These are phyloP conservation scores for Setaria viridis DNA, from an alignment of 202 grass and related monocot genomes.

Conservation along the genomic window DNA sequence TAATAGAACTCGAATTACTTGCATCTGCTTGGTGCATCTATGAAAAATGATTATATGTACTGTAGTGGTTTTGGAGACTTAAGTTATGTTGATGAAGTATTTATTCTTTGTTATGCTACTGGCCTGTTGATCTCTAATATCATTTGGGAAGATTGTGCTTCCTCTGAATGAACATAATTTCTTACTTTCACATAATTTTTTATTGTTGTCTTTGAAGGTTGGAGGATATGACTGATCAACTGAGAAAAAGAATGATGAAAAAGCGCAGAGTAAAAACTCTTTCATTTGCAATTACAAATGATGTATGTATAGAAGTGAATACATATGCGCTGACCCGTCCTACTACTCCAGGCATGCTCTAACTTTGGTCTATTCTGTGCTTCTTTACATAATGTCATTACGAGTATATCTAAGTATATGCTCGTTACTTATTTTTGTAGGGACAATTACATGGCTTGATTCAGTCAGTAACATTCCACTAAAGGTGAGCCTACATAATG, in stretches of 20 bases:
- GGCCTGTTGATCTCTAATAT: conserved; percentile 1
- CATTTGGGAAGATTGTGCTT: conserved; percentile 30
- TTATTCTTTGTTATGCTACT: conserved; percentile 20
- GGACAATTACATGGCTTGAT: conserved; percentile 86
- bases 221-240: conserved; percentile 84
- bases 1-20: neutral
- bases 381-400: neutral
- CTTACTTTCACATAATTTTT: conserved; percentile 23
- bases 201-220: conserved; percentile 63
- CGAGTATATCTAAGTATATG: conserved; percentile 24
- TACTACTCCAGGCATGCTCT: conserved; percentile 75
- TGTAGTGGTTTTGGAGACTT: conserved; percentile 14
- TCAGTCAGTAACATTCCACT: conserved; percentile 95
- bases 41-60: neutral
- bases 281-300: conserved; percentile 80
- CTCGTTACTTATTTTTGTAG: conserved; percentile 54
- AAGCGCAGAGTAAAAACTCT: conserved; percentile 96
- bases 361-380: conserved; percentile 16
- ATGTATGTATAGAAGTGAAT: conserved; percentile 91
- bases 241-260: conserved; percentile 94
- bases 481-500: conserved; percentile 54
- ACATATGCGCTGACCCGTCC: conserved; percentile 82
- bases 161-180: conserved; percentile 28
- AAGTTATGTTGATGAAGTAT: neutral
- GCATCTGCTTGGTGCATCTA: conserved; percentile 29